These are phyloP conservation scores for Paramecium tetraurelia DNA, from an alignment of 73 alveolate species.

Conservation along the genomic window DNA sequence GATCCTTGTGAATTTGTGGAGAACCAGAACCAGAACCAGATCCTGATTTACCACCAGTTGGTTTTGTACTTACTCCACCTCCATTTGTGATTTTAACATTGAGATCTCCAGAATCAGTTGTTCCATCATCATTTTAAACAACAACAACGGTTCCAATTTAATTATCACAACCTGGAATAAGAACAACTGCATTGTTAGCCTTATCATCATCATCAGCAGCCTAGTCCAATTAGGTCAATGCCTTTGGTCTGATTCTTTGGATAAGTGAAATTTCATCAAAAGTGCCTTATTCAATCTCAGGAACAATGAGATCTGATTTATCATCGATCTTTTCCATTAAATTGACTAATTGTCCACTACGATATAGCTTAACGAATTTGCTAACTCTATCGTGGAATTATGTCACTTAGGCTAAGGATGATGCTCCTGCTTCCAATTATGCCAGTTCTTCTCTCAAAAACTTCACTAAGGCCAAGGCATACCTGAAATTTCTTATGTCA, in stretches of 20 bases:
- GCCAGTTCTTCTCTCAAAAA: neutral
- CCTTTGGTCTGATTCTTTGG: conserved; percentile 27
- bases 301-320: neutral
- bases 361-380: neutral
- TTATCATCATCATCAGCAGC: neutral
- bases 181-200: conserved; percentile 36
- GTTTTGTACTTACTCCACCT: neutral
- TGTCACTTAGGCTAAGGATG: neutral
- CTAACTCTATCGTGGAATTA: neutral
- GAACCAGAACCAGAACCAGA: neutral
- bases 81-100: conserved; percentile 15
- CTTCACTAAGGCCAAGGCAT: neutral
- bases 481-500: neutral
- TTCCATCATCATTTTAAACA: conserved; percentile 24
- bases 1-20: neutral
- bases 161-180: conserved; percentile 40
- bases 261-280: neutral
- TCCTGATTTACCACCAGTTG: neutral
- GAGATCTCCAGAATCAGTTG: conserved; percentile 9
- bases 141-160: conserved; percentile 23
- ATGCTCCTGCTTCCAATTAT: neutral
- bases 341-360: neutral
- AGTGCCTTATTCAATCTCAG: conserved; percentile 5
- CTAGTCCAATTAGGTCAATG: neutral
- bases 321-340: neutral